Percentiles rank a stretch among this genome's conserved stretches.
Conservation (phyloP, 106 monocot species). For the Dendrobium chrysotoxum region DNA sequence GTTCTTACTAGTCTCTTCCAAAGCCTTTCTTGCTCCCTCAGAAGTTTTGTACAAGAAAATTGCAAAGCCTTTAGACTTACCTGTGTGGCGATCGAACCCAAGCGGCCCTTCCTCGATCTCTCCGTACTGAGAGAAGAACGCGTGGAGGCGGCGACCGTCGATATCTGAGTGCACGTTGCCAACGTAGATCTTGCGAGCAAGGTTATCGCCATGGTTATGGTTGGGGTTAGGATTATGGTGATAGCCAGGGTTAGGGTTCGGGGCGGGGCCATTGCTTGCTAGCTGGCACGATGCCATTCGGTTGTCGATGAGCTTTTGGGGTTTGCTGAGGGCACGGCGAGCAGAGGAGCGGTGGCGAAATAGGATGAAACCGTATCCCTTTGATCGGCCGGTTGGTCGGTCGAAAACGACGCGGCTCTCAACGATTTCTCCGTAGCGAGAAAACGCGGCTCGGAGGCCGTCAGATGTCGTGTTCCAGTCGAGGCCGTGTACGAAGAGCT, state of each 20-base stretch:
- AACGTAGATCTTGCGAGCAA: conserved; percentile 23
- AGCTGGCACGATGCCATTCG: conserved; percentile 32
- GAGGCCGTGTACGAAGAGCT: conserved; percentile 32
- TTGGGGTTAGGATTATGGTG: neutral
- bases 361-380: conserved; percentile 37
- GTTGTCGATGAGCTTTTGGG: conserved; percentile 24
- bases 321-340: conserved; percentile 11
- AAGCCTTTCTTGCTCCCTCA: conserved; percentile 9
- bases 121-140: conserved; percentile 25
- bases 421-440: conserved; percentile 19
- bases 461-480: conserved; percentile 25
- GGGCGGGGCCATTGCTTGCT: conserved; percentile 9
- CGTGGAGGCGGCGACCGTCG: neutral
- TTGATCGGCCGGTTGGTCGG: conserved; percentile 19
- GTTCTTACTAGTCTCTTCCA: conserved; percentile 17
- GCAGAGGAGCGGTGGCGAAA: conserved; percentile 20
- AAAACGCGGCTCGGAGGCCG: conserved; percentile 13
- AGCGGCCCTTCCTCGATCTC: conserved; percentile 37
- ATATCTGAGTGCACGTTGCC: conserved; percentile 11
- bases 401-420: conserved; percentile 23
- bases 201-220: neutral
- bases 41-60: conserved; percentile 23
- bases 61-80: conserved; percentile 22
- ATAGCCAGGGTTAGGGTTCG: neutral
- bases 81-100: conserved; percentile 19